Conservation (phyloP, 2,329 filamentous ascomycete genomes). For the Trichophyton schoenleinii region DNA sequence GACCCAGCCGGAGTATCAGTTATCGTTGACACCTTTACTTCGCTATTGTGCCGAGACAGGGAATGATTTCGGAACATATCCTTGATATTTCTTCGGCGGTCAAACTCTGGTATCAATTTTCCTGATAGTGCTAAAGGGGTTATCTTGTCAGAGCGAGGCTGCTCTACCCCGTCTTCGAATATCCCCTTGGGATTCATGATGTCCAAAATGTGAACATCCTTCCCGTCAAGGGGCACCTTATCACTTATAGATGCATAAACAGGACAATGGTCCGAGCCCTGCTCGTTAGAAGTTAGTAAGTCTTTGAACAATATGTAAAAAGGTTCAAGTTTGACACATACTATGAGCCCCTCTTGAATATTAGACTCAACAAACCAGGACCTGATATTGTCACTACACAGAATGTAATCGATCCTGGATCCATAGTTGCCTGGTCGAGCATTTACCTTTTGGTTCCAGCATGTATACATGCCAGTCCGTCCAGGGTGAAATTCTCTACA, state of each 20-base stretch:
- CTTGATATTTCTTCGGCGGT: slow-evolving; percentile 69
- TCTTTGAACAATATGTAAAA: not conserved
- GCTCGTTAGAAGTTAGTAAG: slow-evolving; percentile 13
- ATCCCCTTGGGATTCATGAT: slow-evolving; percentile 64
- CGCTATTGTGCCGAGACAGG: slow-evolving; percentile 18
- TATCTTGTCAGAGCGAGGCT: slow-evolving; percentile 51
- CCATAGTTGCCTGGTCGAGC: slow-evolving; percentile 92
- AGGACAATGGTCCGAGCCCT: slow-evolving; percentile 91
- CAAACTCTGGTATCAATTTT: slow-evolving; percentile 75
- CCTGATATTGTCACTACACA: slow-evolving; percentile 68
- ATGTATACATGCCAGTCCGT: slow-evolving; percentile 88
- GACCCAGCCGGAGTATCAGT: not conserved
- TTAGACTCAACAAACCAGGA: slow-evolving; percentile 68
- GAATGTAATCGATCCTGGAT: slow-evolving; percentile 82
- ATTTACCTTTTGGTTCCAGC: slow-evolving; percentile 91
- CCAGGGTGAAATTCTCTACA: slow-evolving; percentile 67
- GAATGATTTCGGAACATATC: slow-evolving; percentile 60
- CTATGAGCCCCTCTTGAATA: slow-evolving; percentile 82
- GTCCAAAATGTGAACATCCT: slow-evolving; percentile 49
- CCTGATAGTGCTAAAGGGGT: slow-evolving; percentile 64
- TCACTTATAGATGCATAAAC: slow-evolving; percentile 68
- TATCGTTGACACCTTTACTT: slow-evolving; percentile 36
- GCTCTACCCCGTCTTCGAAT: slow-evolving; percentile 55
- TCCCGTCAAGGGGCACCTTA: slow-evolving; percentile 40
- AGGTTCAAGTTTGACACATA: slow-evolving; percentile 17